Evolutionary conservation across 768 basidiomycete species (phyloP).

Genomic region (Gloeopeniophorella convolvens): DNA sequence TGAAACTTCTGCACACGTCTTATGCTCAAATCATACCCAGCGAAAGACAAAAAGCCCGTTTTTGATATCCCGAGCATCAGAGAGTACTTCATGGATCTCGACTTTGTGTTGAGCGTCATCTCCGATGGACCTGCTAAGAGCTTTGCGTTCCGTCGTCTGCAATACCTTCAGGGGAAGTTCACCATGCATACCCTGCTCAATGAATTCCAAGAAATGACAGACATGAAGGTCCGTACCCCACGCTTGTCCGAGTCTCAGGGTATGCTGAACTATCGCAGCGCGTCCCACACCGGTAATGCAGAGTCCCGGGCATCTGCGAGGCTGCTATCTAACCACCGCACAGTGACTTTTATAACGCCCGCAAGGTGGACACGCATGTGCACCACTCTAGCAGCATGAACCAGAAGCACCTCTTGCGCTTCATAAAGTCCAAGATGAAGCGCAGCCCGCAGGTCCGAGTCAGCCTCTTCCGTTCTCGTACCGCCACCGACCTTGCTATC

Average conservation of each 20-base stretch:
- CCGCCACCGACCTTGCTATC: not conserved
- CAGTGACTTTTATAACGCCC: slow-evolving; percentile 96
- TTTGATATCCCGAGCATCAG: slow-evolving; percentile 80
- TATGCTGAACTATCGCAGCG: slow-evolving; percentile 36
- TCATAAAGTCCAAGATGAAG: slow-evolving; percentile 99
- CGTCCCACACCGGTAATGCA: slow-evolving; percentile 69
- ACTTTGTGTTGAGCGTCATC: slow-evolving; percentile 85
- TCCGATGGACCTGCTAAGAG: slow-evolving; percentile 95
- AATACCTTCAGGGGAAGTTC: slow-evolving; percentile 90
- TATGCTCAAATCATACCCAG: slow-evolving; percentile 8
- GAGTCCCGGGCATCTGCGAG: not conserved
- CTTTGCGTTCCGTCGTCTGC: slow-evolving; percentile 86
- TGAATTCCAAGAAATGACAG: slow-evolving; percentile 88
- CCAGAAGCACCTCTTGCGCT: slow-evolving; percentile 95
- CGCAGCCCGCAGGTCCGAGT: slow-evolving; percentile 64
- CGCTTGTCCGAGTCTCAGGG: not conserved
- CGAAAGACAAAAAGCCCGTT: slow-evolving; percentile 43
- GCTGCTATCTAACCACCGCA: not conserved
- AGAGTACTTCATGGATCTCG: slow-evolving; percentile 95
- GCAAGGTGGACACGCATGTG: slow-evolving; percentile 98
- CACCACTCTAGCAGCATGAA: slow-evolving; percentile 99
- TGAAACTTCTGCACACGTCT: not conserved
- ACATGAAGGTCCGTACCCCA: slow-evolving; percentile 82
- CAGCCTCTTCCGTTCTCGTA: not conserved
- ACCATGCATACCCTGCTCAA: slow-evolving; percentile 89